phyloP scores from a whole-genome alignment of 1,139 yeast genomes.

The Sugiyamaella xylanicola region DNA sequence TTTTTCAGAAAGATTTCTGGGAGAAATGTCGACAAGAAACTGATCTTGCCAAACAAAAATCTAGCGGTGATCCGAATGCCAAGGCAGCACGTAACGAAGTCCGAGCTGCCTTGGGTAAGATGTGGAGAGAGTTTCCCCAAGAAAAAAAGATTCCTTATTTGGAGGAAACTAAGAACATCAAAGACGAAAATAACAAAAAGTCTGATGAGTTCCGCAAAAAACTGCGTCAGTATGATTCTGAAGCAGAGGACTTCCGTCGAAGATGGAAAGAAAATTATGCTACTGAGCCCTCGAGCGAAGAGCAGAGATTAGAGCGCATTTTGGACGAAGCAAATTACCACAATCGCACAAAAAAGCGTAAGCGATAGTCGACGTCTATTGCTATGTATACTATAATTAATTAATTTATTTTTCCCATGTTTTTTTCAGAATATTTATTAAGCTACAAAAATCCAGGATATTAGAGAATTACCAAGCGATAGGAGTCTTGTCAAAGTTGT shows the following conservation, averaged over 20 bases:
- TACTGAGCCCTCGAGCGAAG: slow-evolving; percentile 41
- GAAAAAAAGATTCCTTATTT: slow-evolving; percentile 44
- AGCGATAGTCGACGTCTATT: not conserved
- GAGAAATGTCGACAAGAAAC: slow-evolving; percentile 45
- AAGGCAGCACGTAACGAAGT: slow-evolving; percentile 47
- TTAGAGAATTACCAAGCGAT: slow-evolving; percentile 2
- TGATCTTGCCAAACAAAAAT: slow-evolving; percentile 40
- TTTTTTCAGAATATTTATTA: too few relatives aligned
- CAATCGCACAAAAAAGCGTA: slow-evolving; percentile 13
- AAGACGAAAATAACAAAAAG: slow-evolving; percentile 42
- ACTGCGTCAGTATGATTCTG: slow-evolving; percentile 43
- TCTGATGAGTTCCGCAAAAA: slow-evolving; percentile 41
- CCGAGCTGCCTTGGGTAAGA: slow-evolving; percentile 46
- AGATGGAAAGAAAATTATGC: slow-evolving; percentile 46
- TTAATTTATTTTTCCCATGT: slow-evolving; percentile 10
- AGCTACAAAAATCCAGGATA: too few relatives aligned
- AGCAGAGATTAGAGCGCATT: slow-evolving; percentile 33
- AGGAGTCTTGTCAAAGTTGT: slow-evolving; percentile 21
- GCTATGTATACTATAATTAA: slow-evolving; percentile 1
- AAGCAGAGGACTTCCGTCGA: slow-evolving; percentile 45
- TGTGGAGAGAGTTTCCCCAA: slow-evolving; percentile 48
- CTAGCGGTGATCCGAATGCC: slow-evolving; percentile 39
- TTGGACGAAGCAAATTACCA: slow-evolving; percentile 18
- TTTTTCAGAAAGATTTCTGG: slow-evolving; percentile 50
- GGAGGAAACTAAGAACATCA: slow-evolving; percentile 41